Evolutionary conservation across 2,329 filamentous ascomycete genomes (phyloP).

Genomic region (Pyrenophora tritici-repentis): DNA sequence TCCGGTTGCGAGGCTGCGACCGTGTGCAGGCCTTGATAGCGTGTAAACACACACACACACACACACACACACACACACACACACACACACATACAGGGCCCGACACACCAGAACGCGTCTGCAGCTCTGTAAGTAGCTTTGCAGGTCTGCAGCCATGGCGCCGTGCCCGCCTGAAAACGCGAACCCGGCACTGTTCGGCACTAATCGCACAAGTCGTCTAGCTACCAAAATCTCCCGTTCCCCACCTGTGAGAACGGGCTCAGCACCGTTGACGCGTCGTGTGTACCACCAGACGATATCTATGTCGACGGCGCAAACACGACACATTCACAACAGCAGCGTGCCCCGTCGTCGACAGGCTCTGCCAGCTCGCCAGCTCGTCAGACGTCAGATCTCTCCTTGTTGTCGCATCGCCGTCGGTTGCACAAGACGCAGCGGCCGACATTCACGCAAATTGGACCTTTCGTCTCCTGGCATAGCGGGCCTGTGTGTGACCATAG

Average conservation of each 20-base stretch:
- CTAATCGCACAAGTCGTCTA: constrained; percentile 18
- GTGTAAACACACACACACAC: not conserved
- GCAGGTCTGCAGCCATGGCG: constrained; percentile 19
- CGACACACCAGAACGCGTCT: constrained; percentile 9
- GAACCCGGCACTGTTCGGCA: constrained; percentile 25
- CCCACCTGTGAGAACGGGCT: constrained; percentile 1
- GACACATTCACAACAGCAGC: not conserved
- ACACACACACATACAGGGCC: constrained; percentile 16
- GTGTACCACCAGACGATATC: constrained; percentile 1
- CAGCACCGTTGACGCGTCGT: constrained; percentile 5
- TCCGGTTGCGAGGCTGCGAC: too few relatives aligned
- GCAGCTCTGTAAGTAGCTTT: not conserved
- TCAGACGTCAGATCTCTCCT: not conserved
- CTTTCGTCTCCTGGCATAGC: constrained; percentile 22
- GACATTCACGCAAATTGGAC: constrained; percentile 30
- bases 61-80: constrained; percentile 6
- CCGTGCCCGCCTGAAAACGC: constrained; percentile 23
- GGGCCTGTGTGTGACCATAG: constrained; percentile 23
- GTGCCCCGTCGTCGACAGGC: not conserved
- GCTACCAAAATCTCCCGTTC: constrained; percentile 7
- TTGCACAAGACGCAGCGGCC: constrained; percentile 26
- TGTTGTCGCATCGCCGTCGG: constrained; percentile 19
- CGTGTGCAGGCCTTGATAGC: too few relatives aligned
- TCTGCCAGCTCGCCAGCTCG: not conserved
- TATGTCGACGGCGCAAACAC: not conserved